Conservation (phyloP, 2,329 filamentous ascomycete genomes). For the Pleomassaria siparia region DNA sequence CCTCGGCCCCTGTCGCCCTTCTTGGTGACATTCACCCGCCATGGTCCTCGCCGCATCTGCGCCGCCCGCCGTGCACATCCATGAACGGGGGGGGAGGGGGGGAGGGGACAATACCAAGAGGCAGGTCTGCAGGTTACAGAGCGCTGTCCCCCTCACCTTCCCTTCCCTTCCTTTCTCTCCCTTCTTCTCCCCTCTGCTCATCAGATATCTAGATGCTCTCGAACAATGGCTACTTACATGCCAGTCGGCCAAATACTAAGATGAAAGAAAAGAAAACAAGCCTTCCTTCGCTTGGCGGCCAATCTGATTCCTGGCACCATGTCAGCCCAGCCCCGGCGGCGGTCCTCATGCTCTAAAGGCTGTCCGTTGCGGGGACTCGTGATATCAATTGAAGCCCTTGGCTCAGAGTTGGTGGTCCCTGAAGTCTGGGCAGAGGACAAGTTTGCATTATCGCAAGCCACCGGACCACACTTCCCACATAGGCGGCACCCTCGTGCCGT, state of each 20-base stretch:
- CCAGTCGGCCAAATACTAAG: slow-evolving; percentile 30
- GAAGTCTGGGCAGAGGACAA: not conserved
- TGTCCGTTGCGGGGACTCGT: slow-evolving; percentile 2
- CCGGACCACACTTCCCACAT: slow-evolving; percentile 5
- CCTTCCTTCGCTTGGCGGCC: slow-evolving; percentile 32
- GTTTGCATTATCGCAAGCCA: not conserved
- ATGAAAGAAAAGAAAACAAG: slow-evolving; percentile 27
- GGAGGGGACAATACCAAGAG: too few relatives aligned
- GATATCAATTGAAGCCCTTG: not conserved
- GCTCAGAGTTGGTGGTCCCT: not conserved
- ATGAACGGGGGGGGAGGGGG: too few relatives aligned
- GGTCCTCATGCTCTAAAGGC: not conserved
- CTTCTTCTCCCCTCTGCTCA: too few relatives aligned
- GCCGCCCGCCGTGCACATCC: too few relatives aligned
- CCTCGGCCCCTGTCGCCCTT: not conserved
- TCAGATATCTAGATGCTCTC: too few relatives aligned
- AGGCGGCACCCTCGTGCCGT: slow-evolving; percentile 8
- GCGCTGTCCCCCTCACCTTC: too few relatives aligned
- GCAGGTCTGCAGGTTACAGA: too few relatives aligned
- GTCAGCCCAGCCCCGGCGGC: slow-evolving; percentile 7
- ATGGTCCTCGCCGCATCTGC: not conserved
- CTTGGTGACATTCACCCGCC: not conserved
- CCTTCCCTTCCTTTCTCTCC: too few relatives aligned
- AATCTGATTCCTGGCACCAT: slow-evolving; percentile 24
- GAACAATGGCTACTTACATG: too few relatives aligned